Conservation (phyloP, 163 green algal species). For the Trebouxia gelatinosa region DNA sequence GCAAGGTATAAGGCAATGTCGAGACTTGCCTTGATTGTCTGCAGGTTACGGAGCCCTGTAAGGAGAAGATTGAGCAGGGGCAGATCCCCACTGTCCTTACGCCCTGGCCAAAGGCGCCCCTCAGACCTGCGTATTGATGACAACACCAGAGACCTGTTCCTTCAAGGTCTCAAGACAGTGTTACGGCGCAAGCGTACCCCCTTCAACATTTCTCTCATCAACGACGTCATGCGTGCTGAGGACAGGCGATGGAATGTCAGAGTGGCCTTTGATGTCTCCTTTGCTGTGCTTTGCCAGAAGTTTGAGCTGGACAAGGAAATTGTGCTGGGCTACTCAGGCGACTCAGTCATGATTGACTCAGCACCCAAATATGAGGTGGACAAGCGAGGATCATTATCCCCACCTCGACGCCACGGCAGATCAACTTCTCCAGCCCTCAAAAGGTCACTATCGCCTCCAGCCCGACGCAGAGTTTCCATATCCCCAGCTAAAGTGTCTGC, state of each 20-base stretch:
- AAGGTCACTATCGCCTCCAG: no score
- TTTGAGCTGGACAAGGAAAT: conserved; percentile 30
- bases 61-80: not conserved
- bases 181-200: conserved; percentile 5
- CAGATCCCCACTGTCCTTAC: not conserved
- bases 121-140: conserved; percentile 21
- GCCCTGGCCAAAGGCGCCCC: not conserved
- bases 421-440: not conserved
- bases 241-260: conserved; percentile 24
- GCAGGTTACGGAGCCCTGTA: not conserved
- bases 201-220: conserved; percentile 31
- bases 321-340: conserved; percentile 19
- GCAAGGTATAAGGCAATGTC: not conserved
- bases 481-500: not conserved
- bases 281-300: conserved; percentile 18
- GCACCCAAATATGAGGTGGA: conserved; percentile 20
- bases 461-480: no score
- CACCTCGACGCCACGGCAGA: no score
- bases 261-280: conserved; percentile 16
- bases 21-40: not conserved
- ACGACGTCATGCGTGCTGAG: conserved; percentile 9
- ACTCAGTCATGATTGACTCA: conserved; percentile 26
- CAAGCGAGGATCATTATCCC: no score
- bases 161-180: conserved; percentile 3
- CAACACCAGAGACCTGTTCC: conserved; percentile 11